These are phyloP conservation scores for Aspergillus sp. DNA, from an alignment of 2,329 filamentous ascomycete species.

Conservation along the genomic window DNA sequence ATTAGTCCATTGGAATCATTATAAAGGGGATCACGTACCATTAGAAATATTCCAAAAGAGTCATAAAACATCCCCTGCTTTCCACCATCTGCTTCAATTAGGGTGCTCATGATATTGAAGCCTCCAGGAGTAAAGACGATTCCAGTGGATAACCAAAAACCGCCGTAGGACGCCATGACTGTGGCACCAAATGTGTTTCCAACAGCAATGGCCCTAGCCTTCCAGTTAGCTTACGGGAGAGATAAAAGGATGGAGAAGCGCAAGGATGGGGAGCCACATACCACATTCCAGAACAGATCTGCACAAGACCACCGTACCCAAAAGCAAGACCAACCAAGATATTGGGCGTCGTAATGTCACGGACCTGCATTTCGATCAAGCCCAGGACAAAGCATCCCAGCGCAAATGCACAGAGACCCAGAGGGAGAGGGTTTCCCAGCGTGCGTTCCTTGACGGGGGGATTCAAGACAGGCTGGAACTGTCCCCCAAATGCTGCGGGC, in stretches of 20 bases:
- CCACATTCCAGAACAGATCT: constrained; percentile 80
- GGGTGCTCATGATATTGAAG: constrained; percentile 58
- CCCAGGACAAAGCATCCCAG: constrained; percentile 75
- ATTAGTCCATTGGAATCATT: background rate
- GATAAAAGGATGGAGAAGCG: background rate
- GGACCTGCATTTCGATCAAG: constrained; percentile 65
- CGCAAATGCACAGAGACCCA: constrained; percentile 71
- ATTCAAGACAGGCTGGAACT: constrained; percentile 66
- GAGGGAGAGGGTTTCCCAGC: constrained; percentile 71
- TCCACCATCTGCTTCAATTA: constrained; percentile 28
- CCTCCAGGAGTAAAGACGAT: constrained; percentile 65
- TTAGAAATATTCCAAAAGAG: constrained; percentile 68
- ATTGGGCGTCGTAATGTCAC: constrained; percentile 58
- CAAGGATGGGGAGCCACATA: constrained; percentile 35
- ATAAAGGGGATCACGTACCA: constrained; percentile 35
- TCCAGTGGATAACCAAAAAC: constrained; percentile 75
- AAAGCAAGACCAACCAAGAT: constrained; percentile 67
- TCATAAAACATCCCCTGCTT: constrained; percentile 49
- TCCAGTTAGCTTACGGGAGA: background rate
- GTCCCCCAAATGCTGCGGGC: constrained; percentile 63
- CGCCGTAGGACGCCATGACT: constrained; percentile 72
- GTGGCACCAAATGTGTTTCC: constrained; percentile 80
- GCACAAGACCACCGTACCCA: constrained; percentile 71
- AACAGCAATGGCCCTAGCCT: constrained; percentile 71
- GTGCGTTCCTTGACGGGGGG: constrained; percentile 60